Percentiles rank a stretch among this genome's conserved stretches.
Conservation (phyloP, 2,329 filamentous ascomycete genomes). For the Epichloe gansuensis region DNA sequence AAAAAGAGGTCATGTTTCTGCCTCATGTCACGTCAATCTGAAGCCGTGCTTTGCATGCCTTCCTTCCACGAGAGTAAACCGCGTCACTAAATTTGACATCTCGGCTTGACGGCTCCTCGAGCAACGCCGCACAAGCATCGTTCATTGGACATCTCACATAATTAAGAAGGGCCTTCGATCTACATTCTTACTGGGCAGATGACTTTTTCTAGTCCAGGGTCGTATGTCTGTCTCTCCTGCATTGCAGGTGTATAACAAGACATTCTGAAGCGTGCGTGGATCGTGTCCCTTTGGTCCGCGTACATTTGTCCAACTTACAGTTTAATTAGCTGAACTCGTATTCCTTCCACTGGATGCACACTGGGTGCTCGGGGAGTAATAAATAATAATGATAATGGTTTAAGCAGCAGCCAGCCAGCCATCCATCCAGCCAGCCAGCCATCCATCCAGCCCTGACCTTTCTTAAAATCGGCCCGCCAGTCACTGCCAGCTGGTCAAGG, state of each 20-base stretch:
- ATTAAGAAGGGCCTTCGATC: too few species aligned
- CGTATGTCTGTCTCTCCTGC: neutral
- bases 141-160: too few species aligned
- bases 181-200: too few species aligned
- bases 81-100: neutral
- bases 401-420: neutral
- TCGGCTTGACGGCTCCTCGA: neutral
- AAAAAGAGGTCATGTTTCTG: too few species aligned
- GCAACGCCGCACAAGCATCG: neutral
- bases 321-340: too few species aligned
- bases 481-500: neutral
- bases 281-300: neutral
- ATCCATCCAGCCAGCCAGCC: too few species aligned
- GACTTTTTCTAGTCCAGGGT: neutral
- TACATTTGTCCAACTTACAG: too few species aligned
- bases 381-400: too few species aligned
- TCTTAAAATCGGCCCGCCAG: neutral
- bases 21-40: too few species aligned
- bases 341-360: too few species aligned
- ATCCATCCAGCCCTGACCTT: neutral
- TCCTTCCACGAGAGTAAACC: neutral
- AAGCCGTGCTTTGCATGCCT: too few species aligned
- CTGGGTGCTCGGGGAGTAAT: too few species aligned
- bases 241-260: neutral
- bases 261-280: conserved; percentile 1